Evolutionary conservation across 2,329 filamentous ascomycete species (phyloP), one percentile per base, ranked within the genome.

Genomic region (Akanthomyces lecanii): DNA sequence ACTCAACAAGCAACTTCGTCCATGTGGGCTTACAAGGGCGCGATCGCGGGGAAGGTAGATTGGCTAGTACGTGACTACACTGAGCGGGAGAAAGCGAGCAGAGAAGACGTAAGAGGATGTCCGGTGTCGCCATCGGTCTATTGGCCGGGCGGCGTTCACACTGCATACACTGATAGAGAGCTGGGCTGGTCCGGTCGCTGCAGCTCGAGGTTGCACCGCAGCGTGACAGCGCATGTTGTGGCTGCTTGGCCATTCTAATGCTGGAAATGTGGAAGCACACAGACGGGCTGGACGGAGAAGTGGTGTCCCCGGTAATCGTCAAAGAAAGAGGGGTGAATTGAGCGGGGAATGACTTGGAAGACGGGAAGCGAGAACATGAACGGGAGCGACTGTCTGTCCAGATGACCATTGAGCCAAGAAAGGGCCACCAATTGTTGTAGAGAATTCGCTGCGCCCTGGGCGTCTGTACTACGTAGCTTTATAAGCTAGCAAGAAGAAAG

Each of bases 191-290:
- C 55, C 57, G 57, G 36, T 38, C 18, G 25, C 48, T 51, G 50
- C 48, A 40, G 30, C 33, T 12, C 25, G 30, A 40, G 48, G 58
- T 61, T 53, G 28, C 58, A 61, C 36, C 12, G 48, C 58, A 61
- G 58, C 36, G 58, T 52, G 38, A 45, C 58, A 53, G 47, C 58
- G 48, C 58, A 61, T 61, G 48, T 8, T 3, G 50, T 61, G 58
- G 53, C 38, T 40, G 57, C 57, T 61, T 53, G 38, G 56, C n/a
- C 38, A 28, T 52, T 40, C 25, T 45, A 25, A 42, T 53, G 45
- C 33, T 45, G 56, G 23, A 40, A 18, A 11, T 23, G 12, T 21
- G n/a, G 50, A 4, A 5, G 4, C 21, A 25, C 25, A 28, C 14
- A 16, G 30, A 21, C 18, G 30, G 7, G 40, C 11, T 18, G 6